Evolutionary conservation across 176 grass and related monocot genomes (phyloP).

Genomic region (Bothriochloa decipiens): DNA sequence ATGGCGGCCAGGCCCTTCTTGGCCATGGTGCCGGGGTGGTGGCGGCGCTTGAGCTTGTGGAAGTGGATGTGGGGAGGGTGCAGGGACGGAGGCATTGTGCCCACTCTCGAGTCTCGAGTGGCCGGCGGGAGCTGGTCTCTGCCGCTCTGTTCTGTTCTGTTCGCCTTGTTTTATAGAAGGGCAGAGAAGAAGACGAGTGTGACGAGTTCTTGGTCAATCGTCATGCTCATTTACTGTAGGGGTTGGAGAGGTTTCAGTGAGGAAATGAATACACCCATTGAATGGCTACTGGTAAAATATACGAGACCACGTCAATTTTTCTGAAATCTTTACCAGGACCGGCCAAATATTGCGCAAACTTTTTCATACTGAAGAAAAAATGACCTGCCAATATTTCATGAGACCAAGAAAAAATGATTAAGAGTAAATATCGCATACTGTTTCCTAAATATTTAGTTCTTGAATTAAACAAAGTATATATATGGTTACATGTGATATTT

Average conservation of each 20-base stretch:
- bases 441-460: no score
- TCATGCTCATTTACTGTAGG: constrained; percentile 43
- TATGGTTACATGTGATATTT: neutral
- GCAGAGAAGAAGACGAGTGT: neutral
- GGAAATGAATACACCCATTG: constrained; percentile 47
- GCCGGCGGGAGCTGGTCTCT: constrained; percentile 26
- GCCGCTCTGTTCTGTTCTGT: neutral
- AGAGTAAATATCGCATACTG: neutral
- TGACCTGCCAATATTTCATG: neutral
- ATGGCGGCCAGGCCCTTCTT: constrained; percentile 56
- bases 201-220: neutral
- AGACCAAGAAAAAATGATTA: neutral
- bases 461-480: neutral
- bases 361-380: no score
- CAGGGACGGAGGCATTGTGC: constrained; percentile 56
- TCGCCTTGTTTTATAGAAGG: constrained; percentile 40
- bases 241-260: constrained; percentile 46
- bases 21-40: constrained; percentile 43
- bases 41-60: constrained; percentile 54
- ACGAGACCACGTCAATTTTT: neutral
- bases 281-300: constrained; percentile 32
- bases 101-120: constrained; percentile 1
- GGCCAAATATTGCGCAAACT: neutral
- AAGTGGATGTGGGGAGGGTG: constrained; percentile 50
- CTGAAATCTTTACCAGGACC: neutral